Base-by-base conservation (phyloP, 108 stramenopile genomes). In the Cyclotella baltica region DNA sequence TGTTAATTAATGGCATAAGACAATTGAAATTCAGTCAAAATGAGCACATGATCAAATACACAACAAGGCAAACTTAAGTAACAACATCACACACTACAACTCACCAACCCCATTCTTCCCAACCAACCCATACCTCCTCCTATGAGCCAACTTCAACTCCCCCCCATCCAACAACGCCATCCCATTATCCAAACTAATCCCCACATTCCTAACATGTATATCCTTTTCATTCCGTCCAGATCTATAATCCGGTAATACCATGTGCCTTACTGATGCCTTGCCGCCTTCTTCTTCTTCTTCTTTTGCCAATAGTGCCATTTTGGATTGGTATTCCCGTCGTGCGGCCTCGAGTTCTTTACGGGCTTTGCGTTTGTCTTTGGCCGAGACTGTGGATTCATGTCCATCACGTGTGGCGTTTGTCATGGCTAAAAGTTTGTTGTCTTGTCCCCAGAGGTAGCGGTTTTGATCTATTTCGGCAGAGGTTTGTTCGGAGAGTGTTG, bases 91-190 rank as follows among this genome's bases (percentile, higher is more conserved):
- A 58, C 19, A n/a, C n/a, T n/a, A n/a, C n/a, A n/a, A 46, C 33
- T 59, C 5, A 1, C 75, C 67, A 30, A 61, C 65, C 0, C 68
- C 78, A 62, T 80, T 76, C 66, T 85, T 80, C 10, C 71, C 80
- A 13, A 79, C 69, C 16, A 84, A 48, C 37, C 79, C 82, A 83
- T 83, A 99, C 65, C 98, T 85, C 19, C 98, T 86, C 55, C 88
- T 89, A 74, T 98, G 97, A 11, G 94, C 88, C 70, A 99, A 96
- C 66, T 96, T 97, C 56, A 98, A 74, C 22, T 96, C 89, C 3
- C 96, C 94, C 56, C 93, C 71, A 64, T 95, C 89, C 77, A 99
- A 88, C 62, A 99, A 82, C 9, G 81, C 72, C 53, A 92, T 98
- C 18, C 97, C 96, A 78, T 93, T 93, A 75, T 96, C 93, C 30